phyloP scores from a whole-genome alignment of 257 asterid genomes.

The Coffea canephora region DNA sequence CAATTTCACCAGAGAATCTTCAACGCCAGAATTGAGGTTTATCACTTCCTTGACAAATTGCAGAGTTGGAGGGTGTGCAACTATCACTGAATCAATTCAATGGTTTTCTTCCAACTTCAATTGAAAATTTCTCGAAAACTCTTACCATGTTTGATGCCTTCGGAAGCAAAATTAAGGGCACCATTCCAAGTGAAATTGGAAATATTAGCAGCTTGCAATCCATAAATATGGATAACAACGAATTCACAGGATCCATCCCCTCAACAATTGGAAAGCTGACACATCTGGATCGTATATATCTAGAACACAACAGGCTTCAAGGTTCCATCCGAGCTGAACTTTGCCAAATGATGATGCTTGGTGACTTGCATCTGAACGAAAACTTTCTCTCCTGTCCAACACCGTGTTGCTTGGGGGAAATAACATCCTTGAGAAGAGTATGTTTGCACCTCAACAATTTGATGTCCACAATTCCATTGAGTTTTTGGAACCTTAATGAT shows the following conservation, averaged over 20 bases:
- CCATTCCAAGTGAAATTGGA: conserved; percentile 51
- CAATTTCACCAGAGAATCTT: conserved; percentile 40
- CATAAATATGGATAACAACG: conserved; percentile 37
- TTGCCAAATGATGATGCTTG: conserved; percentile 40
- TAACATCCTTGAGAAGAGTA: conserved; percentile 38
- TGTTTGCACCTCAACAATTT: conserved; percentile 42
- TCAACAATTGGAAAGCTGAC: conserved; percentile 34
- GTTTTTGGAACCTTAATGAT: conserved; percentile 37
- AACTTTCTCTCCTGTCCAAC: conserved; percentile 47
- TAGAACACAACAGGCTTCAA: conserved; percentile 40
- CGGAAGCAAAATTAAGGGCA: conserved; percentile 35
- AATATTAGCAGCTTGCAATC: conserved; percentile 33
- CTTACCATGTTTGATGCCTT: conserved; percentile 28
- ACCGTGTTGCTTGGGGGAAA: conserved; percentile 54
- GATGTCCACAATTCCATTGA: conserved; percentile 35
- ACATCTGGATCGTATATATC: conserved; percentile 39
- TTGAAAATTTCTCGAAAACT: conserved; percentile 34
- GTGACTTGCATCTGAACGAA: conserved; percentile 35
- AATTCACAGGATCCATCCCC: conserved; percentile 42
- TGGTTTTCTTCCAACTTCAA: conserved; percentile 43
- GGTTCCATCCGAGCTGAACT: conserved; percentile 45
- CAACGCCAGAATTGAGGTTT: conserved; percentile 28
- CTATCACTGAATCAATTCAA: conserved; percentile 39
- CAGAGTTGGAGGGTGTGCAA: conserved; percentile 14
- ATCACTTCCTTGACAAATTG: conserved; percentile 45